A percentile compares a stretch with the other conserved stretches of the same genome.
Evolutionary conservation across 257 asterid species (phyloP).

Genomic region (Fraxinus anomala): DNA sequence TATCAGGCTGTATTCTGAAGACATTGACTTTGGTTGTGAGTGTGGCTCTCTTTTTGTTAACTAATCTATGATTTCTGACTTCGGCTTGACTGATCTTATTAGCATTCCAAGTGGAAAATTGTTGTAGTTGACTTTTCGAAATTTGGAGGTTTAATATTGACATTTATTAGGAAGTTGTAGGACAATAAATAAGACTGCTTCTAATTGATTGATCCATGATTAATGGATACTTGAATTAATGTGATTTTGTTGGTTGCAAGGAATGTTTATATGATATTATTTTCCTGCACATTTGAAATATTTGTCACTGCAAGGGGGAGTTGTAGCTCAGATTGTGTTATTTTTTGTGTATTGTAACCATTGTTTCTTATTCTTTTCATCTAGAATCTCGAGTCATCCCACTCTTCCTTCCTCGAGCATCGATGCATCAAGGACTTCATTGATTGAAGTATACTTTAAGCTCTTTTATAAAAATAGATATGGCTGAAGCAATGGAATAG

Average conservation of each 20-base stretch:
- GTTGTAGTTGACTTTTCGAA: background rate
- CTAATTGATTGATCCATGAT: background rate
- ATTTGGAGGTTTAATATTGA: constrained; percentile 16
- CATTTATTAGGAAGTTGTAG: constrained; percentile 28
- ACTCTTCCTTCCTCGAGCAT: too few relatives aligned
- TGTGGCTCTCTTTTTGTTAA: constrained; percentile 43
- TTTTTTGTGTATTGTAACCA: background rate
- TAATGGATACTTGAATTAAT: background rate
- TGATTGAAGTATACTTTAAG: too few relatives aligned
- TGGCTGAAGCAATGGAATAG: too few relatives aligned
- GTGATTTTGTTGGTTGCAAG: background rate
- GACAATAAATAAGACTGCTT: background rate
- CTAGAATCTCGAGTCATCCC: too few relatives aligned
- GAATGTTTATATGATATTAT: background rate
- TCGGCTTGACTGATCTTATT: constrained; percentile 11
- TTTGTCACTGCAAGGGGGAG: background rate
- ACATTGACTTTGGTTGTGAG: constrained; percentile 34
- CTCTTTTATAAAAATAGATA: too few relatives aligned
- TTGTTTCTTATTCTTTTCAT: background rate
- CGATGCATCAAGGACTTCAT: too few relatives aligned
- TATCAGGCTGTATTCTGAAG: constrained; percentile 16
- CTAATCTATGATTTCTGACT: constrained; percentile 34
- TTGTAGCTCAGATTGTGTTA: background rate
- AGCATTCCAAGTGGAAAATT: constrained; percentile 20
- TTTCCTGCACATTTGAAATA: background rate